These are phyloP conservation scores for Penicilliopsis zonata DNA, from an alignment of 495 filamentous ascomycete species.

Conservation along the genomic window DNA sequence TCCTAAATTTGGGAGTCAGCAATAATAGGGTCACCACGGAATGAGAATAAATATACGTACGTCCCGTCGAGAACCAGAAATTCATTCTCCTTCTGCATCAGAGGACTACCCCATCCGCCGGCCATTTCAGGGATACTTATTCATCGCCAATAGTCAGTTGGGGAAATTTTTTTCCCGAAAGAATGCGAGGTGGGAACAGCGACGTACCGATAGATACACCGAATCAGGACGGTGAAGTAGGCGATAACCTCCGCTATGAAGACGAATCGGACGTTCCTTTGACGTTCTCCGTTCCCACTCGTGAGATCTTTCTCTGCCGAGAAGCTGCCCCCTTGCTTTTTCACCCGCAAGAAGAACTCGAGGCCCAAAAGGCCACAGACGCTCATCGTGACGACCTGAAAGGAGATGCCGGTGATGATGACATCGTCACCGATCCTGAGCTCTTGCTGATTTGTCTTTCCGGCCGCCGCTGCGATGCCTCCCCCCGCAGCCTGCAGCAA, in stretches of 20 bases:
- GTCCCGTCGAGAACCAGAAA: constrained; percentile 52
- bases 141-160: background rate
- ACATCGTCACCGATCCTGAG: constrained; percentile 43
- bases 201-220: constrained; percentile 54
- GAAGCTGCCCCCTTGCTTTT: constrained; percentile 16
- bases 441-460: constrained; percentile 7
- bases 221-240: constrained; percentile 47
- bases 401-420: constrained; percentile 59
- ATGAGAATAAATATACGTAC: constrained; percentile 17
- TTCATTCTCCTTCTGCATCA: constrained; percentile 54
- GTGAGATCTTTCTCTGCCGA: constrained; percentile 15
- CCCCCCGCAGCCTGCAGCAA: constrained; percentile 54
- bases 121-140: constrained; percentile 51
- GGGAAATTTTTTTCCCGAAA: background rate
- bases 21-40: background rate
- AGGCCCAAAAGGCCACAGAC: constrained; percentile 40
- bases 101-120: constrained; percentile 52
- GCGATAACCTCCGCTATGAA: constrained; percentile 38
- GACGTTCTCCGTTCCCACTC: constrained; percentile 8
- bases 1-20: constrained; percentile 15
- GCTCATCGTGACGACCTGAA: constrained; percentile 54
- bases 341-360: constrained; percentile 37
- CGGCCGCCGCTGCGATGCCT: constrained; percentile 42
- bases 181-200: background rate
- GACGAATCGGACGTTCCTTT: constrained; percentile 39